Evolutionary conservation across 1,139 yeast species (phyloP).

Genomic region (Kodamaea suecica): DNA sequence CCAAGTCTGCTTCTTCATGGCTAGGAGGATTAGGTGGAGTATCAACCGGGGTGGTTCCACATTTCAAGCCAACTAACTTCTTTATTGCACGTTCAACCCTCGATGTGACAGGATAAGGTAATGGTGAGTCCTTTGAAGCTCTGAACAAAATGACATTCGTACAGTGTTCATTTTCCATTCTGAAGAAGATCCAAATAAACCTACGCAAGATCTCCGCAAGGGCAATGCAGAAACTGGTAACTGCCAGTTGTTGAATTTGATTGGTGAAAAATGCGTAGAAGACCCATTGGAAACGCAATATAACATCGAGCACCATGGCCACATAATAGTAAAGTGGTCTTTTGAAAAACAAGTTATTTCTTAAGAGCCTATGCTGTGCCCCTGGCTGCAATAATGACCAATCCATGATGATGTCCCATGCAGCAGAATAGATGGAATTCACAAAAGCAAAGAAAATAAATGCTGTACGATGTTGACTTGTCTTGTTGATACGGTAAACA

Average conservation of each 20-base stretch:
- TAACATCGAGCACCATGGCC: constrained; percentile 70
- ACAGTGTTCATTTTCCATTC: constrained; percentile 95
- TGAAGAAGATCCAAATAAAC: constrained; percentile 82
- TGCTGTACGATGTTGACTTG: constrained; percentile 43
- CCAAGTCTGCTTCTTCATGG: constrained; percentile 15
- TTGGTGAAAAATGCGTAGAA: constrained; percentile 70
- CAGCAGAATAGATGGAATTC: constrained; percentile 64
- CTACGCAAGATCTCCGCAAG: constrained; percentile 78
- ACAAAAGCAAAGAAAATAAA: constrained; percentile 72
- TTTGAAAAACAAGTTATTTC: constrained; percentile 69
- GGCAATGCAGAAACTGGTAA: constrained; percentile 82
- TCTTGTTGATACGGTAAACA: constrained; percentile 65
- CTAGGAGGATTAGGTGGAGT: constrained; percentile 2
- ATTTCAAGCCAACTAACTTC: constrained; percentile 37
- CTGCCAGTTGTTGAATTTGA: constrained; percentile 85
- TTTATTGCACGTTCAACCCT: constrained; percentile 41
- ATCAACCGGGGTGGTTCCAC: constrained; percentile 11
- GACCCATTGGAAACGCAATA: constrained; percentile 86
- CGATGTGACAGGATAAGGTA: constrained; percentile 63
- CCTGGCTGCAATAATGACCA: constrained; percentile 80
- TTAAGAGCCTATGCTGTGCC: constrained; percentile 55
- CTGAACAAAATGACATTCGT: constrained; percentile 81
- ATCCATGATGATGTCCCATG: constrained; percentile 95
- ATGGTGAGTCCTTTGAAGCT: constrained; percentile 81
- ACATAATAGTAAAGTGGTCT: constrained; percentile 60